phyloP scores from a whole-genome alignment of 2,329 filamentous ascomycete genomes.

The Periconia macrospinosa region DNA sequence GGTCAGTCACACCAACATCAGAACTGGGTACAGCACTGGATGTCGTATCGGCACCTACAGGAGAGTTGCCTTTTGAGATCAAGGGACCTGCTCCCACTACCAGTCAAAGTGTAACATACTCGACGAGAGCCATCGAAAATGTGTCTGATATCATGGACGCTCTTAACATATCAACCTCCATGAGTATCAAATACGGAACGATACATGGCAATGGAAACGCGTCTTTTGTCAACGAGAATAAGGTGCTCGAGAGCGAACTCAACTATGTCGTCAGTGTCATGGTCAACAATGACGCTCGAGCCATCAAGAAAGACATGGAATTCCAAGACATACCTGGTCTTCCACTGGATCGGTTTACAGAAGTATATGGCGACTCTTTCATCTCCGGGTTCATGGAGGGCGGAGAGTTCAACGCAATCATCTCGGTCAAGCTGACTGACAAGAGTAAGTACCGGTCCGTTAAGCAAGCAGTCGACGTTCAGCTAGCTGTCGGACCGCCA shows the following conservation, averaged over 20 bases:
- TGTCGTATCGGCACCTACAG: conserved; percentile 8
- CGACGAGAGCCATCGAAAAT: conserved; percentile 35
- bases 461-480: conserved; percentile 36
- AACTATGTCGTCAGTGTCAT: conserved; percentile 35
- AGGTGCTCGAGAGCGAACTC: conserved; percentile 32
- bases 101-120: conserved; percentile 36
- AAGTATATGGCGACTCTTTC: conserved; percentile 39
- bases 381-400: conserved; percentile 38
- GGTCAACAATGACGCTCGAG: conserved; percentile 28
- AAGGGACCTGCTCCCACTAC: conserved; percentile 20
- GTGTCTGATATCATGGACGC: conserved; percentile 44
- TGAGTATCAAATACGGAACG: conserved; percentile 43
- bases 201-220: conserved; percentile 38
- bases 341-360: conserved; percentile 31
- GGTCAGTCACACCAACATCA: neutral
- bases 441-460: conserved; percentile 34
- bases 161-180: conserved; percentile 43
- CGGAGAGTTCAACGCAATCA: conserved; percentile 38
- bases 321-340: conserved; percentile 30
- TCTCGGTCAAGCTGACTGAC: conserved; percentile 36
- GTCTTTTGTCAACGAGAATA: conserved; percentile 33
- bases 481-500: conserved; percentile 27
- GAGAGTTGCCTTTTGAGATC: conserved; percentile 18
- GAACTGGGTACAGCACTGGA: conserved; percentile 13
- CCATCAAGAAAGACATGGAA: conserved; percentile 21